Evolutionary conservation across 176 grass and related monocot species (phyloP).

Genomic region (Bromus sterilis): DNA sequence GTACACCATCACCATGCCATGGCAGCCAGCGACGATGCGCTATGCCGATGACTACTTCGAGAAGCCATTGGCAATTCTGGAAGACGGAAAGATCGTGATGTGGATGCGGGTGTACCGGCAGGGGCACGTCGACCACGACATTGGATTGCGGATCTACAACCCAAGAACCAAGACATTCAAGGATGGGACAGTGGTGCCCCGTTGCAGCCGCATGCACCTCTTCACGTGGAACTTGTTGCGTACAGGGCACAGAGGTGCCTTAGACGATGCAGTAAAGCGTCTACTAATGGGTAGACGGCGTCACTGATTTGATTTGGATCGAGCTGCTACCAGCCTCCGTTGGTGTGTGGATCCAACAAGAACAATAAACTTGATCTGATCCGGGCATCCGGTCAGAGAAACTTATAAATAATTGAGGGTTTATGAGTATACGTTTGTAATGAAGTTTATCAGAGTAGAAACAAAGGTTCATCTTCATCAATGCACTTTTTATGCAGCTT

Average conservation of each 20-base stretch:
- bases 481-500: too few relatives aligned
- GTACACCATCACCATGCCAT: not conserved
- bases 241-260: not conserved
- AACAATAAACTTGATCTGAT: too few relatives aligned
- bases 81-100: not conserved
- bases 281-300: not conserved
- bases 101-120: not conserved
- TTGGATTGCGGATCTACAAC: not conserved
- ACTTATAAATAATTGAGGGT: too few relatives aligned
- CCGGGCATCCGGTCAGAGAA: too few relatives aligned
- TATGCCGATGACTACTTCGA: not conserved
- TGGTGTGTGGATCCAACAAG: too few relatives aligned
- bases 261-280: not conserved
- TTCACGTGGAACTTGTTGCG: not conserved
- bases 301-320: not conserved
- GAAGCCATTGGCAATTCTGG: not conserved
- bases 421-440: too few relatives aligned
- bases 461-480: too few relatives aligned
- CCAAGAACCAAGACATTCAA: not conserved
- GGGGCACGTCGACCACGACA: fast-evolving
- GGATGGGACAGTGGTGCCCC: not conserved
- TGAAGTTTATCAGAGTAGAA: too few relatives aligned
- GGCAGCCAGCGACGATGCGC: fast-evolving
- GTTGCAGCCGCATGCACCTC: not conserved
- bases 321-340: too few relatives aligned